A percentile compares a stretch with the other conserved stretches of the same genome.
phyloP scores from a whole-genome alignment of 805 yeast genomes.

The Sporopachydermia quercuum region DNA sequence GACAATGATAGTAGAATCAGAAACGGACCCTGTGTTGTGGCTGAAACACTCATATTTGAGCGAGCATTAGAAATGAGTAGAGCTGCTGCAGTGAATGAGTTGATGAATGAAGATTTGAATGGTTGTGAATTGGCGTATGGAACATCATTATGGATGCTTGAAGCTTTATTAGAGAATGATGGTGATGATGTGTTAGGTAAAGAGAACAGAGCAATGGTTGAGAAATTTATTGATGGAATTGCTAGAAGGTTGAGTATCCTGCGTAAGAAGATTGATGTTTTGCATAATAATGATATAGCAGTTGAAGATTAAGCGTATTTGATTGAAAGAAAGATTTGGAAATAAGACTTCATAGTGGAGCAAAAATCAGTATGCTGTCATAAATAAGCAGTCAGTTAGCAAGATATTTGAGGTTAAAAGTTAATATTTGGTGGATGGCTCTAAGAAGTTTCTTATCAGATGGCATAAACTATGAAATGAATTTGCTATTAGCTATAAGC shows the following conservation, averaged over 20 bases:
- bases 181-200: slow-evolving; percentile 35
- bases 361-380: too few relatives aligned
- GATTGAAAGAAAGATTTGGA: too few relatives aligned
- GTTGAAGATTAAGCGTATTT: too few relatives aligned
- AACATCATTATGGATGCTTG: slow-evolving; percentile 91
- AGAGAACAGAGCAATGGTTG: slow-evolving; percentile 63
- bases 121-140: slow-evolving; percentile 84
- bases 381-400: too few relatives aligned
- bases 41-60: slow-evolving; percentile 82
- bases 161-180: slow-evolving; percentile 53
- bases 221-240: slow-evolving; percentile 69
- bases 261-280: slow-evolving; percentile 35
- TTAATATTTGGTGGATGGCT: too few relatives aligned
- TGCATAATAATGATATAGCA: too few relatives aligned
- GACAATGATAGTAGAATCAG: slow-evolving; percentile 4
- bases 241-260: slow-evolving; percentile 65
- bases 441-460: too few relatives aligned
- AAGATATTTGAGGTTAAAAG: too few relatives aligned
- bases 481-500: too few relatives aligned
- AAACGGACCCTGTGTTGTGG: slow-evolving; percentile 26
- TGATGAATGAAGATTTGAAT: slow-evolving; percentile 52
- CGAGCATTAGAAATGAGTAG: slow-evolving; percentile 88
- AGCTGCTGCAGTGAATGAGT: slow-evolving; percentile 79
- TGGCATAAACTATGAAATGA: too few relatives aligned
- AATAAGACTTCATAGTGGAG: too few relatives aligned